These are phyloP conservation scores for Penicillium rolfsii DNA, from an alignment of 2,329 filamentous ascomycete species.

Conservation along the genomic window DNA sequence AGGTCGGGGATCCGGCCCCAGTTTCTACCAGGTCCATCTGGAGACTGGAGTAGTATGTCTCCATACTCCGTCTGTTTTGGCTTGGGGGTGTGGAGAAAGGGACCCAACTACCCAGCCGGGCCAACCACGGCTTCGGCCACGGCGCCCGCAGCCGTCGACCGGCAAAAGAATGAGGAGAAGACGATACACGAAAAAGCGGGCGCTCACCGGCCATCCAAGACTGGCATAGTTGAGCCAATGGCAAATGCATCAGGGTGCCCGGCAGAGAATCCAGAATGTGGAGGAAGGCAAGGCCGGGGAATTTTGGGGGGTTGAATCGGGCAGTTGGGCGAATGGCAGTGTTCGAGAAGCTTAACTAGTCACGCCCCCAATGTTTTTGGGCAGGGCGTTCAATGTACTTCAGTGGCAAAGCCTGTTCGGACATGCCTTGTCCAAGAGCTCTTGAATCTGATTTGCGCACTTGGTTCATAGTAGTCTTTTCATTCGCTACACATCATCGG, in stretches of 20 bases:
- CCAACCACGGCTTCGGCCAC: slow-evolving; percentile 9
- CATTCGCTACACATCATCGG: not conserved
- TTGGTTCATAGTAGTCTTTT: not conserved
- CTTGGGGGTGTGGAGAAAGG: slow-evolving; percentile 14
- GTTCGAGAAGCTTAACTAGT: slow-evolving; percentile 14
- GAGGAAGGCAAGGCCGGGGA: slow-evolving; percentile 20
- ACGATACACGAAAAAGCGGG: slow-evolving; percentile 4
- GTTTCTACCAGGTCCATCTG: slow-evolving; percentile 13
- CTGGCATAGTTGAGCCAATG: slow-evolving; percentile 12
- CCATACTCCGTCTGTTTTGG: not conserved
- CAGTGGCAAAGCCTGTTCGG: not conserved
- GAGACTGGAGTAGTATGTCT: slow-evolving; percentile 12
- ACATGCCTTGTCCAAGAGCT: not conserved
- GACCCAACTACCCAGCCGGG: slow-evolving; percentile 8
- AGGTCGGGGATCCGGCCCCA: slow-evolving; percentile 14
- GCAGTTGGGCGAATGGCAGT: slow-evolving; percentile 17
- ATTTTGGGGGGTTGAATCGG: slow-evolving; percentile 17
- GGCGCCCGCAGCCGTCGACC: not conserved
- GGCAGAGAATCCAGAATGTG: slow-evolving; percentile 18
- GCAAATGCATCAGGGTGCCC: slow-evolving; percentile 11
- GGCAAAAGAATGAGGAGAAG: not conserved
- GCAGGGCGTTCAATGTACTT: not conserved
- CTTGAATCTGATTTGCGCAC: not conserved
- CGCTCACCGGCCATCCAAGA: slow-evolving; percentile 22
- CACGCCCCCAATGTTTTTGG: not conserved